Base-by-base conservation (phyloP, 805 yeast species). In the Saturnispora saitoi region DNA sequence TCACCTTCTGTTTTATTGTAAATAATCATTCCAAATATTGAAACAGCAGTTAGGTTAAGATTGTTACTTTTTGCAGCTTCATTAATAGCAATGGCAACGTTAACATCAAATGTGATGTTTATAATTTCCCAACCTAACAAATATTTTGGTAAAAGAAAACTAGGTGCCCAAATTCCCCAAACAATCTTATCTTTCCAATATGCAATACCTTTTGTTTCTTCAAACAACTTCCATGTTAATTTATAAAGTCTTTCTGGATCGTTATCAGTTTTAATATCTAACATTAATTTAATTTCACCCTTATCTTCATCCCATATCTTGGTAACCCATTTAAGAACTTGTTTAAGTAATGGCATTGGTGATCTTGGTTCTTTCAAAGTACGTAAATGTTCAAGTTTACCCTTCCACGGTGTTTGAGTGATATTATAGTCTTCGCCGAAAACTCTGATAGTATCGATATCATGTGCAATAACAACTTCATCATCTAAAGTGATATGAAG, bases 231-330 rank as follows among this genome's bases (percentile, higher is more conserved):
- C 34, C 65, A 51, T 24, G 69, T 51, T 28, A 61, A 37, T 2
- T 54, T 56, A 32, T 55, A 57, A 14, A 69, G 51, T n/a, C 41
- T 11, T 10, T 49, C 47, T 1, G 69, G 67, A 28, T 64, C 59
- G 49, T 60, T 61, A 45, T 58, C 68, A 1, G 56, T 40, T 50
- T 67, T 67, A 29, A 67, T 59, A 51, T 67, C 71, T 37, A 67
- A 52, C 70, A 67, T 65, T 70, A 56, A 67, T 70, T 65, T 71
- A 67, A 59, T 69, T 57, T 36, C 30, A 12, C 46, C 71, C 19
- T 34, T 34, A 67, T 44, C 64, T 60, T 53, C 62, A 57, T 43
- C 70, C 68, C 56, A 64, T 69, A 60, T 68, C 66, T 55, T 73
- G 58, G 73, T 72, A 43, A 61, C 52, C 72, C 72, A 69, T 7